A percentile compares a stretch with the other conserved stretches of the same genome.
Evolutionary conservation across 208 protist species (phyloP).

Genomic region (Trypanosomatidae sp.): DNA sequence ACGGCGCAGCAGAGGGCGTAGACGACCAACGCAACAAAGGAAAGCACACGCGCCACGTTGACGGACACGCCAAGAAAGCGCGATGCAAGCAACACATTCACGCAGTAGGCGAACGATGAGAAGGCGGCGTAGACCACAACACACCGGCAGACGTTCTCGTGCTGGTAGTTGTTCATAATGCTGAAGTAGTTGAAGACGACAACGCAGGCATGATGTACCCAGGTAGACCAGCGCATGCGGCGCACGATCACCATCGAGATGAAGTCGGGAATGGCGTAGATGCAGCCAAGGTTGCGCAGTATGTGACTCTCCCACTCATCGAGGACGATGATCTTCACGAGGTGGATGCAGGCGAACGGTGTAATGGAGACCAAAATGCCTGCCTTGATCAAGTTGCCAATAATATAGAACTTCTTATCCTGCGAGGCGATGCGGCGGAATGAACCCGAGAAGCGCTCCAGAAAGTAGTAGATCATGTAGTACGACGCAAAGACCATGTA

Average conservation of each 20-base stretch:
- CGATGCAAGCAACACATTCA: constrained; percentile 91
- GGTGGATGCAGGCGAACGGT: constrained; percentile 77
- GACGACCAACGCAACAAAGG: constrained; percentile 72
- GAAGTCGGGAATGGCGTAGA: constrained; percentile 93
- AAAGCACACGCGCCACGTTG: constrained; percentile 64
- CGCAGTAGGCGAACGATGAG: constrained; percentile 90
- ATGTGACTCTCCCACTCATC: constrained; percentile 86
- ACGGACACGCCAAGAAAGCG: constrained; percentile 84
- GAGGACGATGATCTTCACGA: constrained; percentile 78
- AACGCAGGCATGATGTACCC: constrained; percentile 88
- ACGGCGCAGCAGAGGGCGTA: constrained; percentile 84
- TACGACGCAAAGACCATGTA: constrained; percentile 88
- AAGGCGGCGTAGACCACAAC: constrained; percentile 93
- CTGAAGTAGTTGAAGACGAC: constrained; percentile 91
- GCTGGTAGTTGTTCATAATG: constrained; percentile 85
- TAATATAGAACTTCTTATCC: constrained; percentile 94
- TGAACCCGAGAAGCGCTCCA: constrained; percentile 70
- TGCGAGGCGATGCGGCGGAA: constrained; percentile 81
- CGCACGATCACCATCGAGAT: constrained; percentile 91
- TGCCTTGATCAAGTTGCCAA: constrained; percentile 90
- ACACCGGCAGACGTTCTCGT: constrained; percentile 89
- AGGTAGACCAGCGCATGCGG: constrained; percentile 91
- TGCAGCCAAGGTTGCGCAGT: constrained; percentile 91
- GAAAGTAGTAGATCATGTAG: constrained; percentile 90
- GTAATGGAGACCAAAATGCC: constrained; percentile 89